phyloP scores from a whole-genome alignment of 2,329 filamentous ascomycete genomes.

The Phaeomoniella chlamydospora region DNA sequence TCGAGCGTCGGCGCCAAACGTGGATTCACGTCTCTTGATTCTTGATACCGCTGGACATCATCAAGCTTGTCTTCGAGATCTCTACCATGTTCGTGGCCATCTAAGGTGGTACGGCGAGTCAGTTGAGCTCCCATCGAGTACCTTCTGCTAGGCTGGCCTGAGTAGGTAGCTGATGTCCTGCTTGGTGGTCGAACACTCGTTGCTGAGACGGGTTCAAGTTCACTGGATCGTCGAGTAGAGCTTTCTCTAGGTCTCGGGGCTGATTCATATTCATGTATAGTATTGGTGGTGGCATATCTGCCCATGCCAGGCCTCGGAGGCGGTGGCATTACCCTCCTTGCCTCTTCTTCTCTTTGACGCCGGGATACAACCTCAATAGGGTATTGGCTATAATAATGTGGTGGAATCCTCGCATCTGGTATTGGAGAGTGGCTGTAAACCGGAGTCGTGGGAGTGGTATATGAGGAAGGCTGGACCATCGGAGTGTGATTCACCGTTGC shows the following conservation, averaged over 20 bases:
- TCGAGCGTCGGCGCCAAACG: neutral
- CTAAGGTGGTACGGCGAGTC: neutral
- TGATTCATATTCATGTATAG: neutral
- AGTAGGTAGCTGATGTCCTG: neutral
- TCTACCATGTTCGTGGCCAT: neutral
- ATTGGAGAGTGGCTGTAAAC: neutral
- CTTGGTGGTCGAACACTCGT: neutral
- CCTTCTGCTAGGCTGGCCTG: neutral
- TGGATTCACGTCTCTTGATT: neutral
- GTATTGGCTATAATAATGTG: neutral
- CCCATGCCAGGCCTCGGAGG: neutral
- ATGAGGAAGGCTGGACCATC: neutral
- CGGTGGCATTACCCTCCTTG: neutral
- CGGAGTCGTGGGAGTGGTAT: neutral
- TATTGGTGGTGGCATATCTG: neutral
- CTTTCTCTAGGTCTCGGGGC: neutral
- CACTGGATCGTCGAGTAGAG: neutral
- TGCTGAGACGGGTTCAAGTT: neutral
- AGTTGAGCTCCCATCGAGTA: neutral
- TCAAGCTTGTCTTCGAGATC: neutral
- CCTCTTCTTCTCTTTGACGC: neutral
- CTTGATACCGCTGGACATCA: conserved; percentile 1
- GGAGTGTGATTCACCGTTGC: too few species aligned
- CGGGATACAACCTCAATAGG: neutral
- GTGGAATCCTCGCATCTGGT: neutral